phyloP scores from a whole-genome alignment of 208 protist species.

The Leishmania mexicana region DNA sequence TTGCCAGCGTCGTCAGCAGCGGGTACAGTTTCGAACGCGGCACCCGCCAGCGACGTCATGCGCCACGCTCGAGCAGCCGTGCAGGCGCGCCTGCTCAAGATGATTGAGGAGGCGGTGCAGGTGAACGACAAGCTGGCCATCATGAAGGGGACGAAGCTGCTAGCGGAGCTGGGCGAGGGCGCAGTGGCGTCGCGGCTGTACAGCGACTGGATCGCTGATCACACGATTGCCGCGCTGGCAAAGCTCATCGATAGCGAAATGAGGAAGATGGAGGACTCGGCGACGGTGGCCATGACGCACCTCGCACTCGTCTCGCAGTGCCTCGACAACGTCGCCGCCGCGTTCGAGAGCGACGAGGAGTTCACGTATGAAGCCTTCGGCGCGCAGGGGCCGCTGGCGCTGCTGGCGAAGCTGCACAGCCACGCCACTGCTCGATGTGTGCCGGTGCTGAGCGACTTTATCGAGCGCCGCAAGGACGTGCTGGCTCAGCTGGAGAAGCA shows the following conservation, averaged over 20 bases:
- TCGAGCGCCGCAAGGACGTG: constrained; percentile 59
- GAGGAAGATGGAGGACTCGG: constrained; percentile 70
- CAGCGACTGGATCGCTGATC: constrained; percentile 66
- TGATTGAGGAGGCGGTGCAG: constrained; percentile 38
- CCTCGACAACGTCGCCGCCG: constrained; percentile 79
- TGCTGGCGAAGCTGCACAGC: constrained; percentile 70
- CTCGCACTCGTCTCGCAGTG: constrained; percentile 76
- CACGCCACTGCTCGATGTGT: constrained; percentile 75
- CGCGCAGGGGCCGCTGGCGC: constrained; percentile 41
- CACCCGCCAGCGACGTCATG: constrained; percentile 27
- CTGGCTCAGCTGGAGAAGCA: constrained; percentile 39
- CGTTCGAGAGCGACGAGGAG: constrained; percentile 77
- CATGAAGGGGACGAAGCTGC: constrained; percentile 53
- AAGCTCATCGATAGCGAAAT: constrained; percentile 75
- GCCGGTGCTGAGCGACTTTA: constrained; percentile 73
- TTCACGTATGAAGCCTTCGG: constrained; percentile 69
- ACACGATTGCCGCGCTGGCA: constrained; percentile 59
- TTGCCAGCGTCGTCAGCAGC: not conserved
- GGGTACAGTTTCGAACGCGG: not conserved
- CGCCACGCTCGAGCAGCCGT: constrained; percentile 29
- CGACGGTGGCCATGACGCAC: constrained; percentile 67
- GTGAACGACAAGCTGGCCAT: constrained; percentile 76
- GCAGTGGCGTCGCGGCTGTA: constrained; percentile 53
- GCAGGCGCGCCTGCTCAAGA: constrained; percentile 30
- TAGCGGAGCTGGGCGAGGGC: constrained; percentile 51